Conservation (phyloP, 805 yeast species). For the Hanseniaspora pseudoguilliermondii region DNA sequence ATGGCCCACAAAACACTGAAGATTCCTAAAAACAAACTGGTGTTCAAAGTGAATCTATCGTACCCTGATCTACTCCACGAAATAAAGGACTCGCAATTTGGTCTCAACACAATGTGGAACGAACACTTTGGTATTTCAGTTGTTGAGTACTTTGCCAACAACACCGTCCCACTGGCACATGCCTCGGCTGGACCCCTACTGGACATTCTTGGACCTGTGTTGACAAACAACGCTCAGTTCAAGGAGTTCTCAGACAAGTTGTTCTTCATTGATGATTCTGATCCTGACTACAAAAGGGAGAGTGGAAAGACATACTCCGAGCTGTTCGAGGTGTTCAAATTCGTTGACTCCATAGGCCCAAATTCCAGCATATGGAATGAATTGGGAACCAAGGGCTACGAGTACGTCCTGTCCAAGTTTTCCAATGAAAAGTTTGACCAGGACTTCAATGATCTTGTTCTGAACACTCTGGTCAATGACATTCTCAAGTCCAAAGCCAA, state of each 20-base stretch:
- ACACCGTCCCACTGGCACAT: slow-evolving; percentile 78
- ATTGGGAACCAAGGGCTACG: slow-evolving; percentile 31
- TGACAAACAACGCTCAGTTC: background rate
- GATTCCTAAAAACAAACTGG: slow-evolving; percentile 32
- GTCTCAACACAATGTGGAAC: slow-evolving; percentile 97
- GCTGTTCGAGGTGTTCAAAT: slow-evolving; percentile 37
- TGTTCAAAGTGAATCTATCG: slow-evolving; percentile 62
- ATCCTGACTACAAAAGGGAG: slow-evolving; percentile 48
- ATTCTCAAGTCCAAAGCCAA: background rate
- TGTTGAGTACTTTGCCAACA: slow-evolving; percentile 81
- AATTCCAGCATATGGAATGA: slow-evolving; percentile 17
- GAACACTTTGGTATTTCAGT: slow-evolving; percentile 98
- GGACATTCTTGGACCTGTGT: slow-evolving; percentile 54
- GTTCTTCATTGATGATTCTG: slow-evolving; percentile 56
- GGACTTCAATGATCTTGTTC: slow-evolving; percentile 36
- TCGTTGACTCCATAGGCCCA: slow-evolving; percentile 20
- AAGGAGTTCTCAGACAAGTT: slow-evolving; percentile 53
- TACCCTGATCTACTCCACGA: slow-evolving; percentile 47
- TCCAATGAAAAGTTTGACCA: slow-evolving; percentile 46
- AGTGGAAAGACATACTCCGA: slow-evolving; percentile 29
- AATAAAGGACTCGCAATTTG: slow-evolving; percentile 49
- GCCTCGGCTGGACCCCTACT: slow-evolving; percentile 89
- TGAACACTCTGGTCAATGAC: background rate
- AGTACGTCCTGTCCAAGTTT: slow-evolving; percentile 40
- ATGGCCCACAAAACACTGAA: slow-evolving; percentile 32